Base-by-base conservation (phyloP, 169 alveolate species). In the Plasmodium adleri region DNA sequence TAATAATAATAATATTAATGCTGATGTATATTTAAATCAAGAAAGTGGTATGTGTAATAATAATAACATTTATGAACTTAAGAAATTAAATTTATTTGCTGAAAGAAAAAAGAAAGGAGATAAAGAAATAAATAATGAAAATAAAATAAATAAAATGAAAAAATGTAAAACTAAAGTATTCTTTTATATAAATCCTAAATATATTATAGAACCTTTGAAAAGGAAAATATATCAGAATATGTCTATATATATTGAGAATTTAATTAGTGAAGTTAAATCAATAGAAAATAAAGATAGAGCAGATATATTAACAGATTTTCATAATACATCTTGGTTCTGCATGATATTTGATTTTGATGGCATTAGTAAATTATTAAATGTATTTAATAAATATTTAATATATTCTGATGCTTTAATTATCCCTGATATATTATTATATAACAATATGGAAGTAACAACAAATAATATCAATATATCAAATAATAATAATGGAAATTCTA, bases 271-370 rank as follows among this genome's bases (percentile, higher is more conserved):
- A 22, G 52, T 85, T 0, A 62, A 85, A 85, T 52, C 47, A 5
- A 85, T 64, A 9, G 87, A 85, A 52, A 85, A 85, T 85, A 85
- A 85, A 59, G 62, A 85, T 32, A 47, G 91, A 45, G 86, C 76
- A 24, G 86, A 85, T 6, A 85, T 85, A 8, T 60, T 85, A 43
- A 24, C 72, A 24, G 43, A 85, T 22, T 50, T 85, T 1, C 91
- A 85, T 15, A 71, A 68, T 45, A 85, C 91, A 1, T 71, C 91
- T 10, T 85, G 91, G 91, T 85, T 85, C 50, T 85, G 85, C 26
- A 68, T 71, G 86, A 52, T 85, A 1, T 85, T 85, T 15, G 91
- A 85, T 32, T 85, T 85, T 49, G 91, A 85, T 71, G 91, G 76
- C 0, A 85, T 85, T 50, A 85, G 91, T 32, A 85, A 85, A 85